Base-by-base conservation (phyloP, 306 rosid species). In the Cucurbita moschata region DNA sequence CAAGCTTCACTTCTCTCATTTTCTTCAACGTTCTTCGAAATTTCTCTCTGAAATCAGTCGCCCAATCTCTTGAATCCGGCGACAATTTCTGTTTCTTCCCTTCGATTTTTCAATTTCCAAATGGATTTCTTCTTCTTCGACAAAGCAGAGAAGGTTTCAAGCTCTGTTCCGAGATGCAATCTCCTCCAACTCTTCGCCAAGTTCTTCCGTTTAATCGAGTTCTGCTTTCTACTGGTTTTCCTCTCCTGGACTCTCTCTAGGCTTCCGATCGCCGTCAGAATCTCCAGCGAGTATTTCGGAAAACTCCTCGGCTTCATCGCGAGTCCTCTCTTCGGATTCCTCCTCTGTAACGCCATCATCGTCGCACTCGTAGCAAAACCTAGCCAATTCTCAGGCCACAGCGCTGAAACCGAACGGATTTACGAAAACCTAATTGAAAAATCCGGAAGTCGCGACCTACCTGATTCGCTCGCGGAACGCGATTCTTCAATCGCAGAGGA, bases 311-410 rank as follows among this genome's bases (percentile, higher is more conserved):
- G 40, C 68, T 52, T 90, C 81, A 35, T 82, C 66, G 72, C 78
- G 4, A 87, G 80, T 43, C 91, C 91, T 35, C 88, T 83, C 84
- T 87, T 88, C 74, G 90, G 88, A 19, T 92, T 92, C 86, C 51
- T 87, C 30, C 39, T 90, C 60, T 90, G 81, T 76, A 85, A 92
- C 83, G 88, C 81, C 72, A 88, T 92, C 78, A 83, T 90, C 63
- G 82, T 77, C 64, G 75, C 96, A 7, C 85, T 90, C 14, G 7
- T 88, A 19, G 82, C 83, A 74, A 88, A 88, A 5, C 87, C 90
- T 66, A 75, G 80, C 37, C 71, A 62, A 35, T 58, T 57, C 82
- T 11, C 72, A 9, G 7, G 51, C 8, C 56, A 11, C 10, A 35
- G 10, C 59, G 7, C 66, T 10, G 77, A 69, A 7, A 13, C 79